phyloP scores from a whole-genome alignment of 495 filamentous ascomycete species.

The Pseudomonodictys pantanalensis region DNA sequence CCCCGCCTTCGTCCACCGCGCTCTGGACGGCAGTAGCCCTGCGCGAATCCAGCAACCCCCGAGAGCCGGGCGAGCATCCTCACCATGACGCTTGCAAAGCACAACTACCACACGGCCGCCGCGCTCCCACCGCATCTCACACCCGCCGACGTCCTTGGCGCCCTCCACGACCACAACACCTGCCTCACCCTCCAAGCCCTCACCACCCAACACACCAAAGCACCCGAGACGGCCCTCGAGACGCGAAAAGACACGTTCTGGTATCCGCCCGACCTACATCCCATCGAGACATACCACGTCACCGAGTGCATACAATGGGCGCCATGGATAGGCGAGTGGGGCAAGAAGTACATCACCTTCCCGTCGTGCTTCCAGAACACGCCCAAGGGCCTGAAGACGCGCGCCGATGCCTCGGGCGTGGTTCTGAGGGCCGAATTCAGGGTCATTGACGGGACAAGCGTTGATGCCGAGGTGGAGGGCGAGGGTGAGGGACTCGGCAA shows the following conservation, averaged over 20 bases:
- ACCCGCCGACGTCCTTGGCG: conserved; percentile 14
- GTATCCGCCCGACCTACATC: conserved; percentile 18
- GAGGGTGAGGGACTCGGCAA: conserved; percentile 28
- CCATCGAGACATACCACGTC: conserved; percentile 22
- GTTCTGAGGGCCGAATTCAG: conserved; percentile 23
- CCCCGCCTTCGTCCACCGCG: neutral
- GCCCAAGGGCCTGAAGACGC: conserved; percentile 17
- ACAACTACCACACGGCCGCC: conserved; percentile 22
- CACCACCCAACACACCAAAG: conserved; percentile 12
- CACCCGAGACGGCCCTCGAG: conserved; percentile 10
- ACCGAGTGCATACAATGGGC: conserved; percentile 17
- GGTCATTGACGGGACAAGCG: conserved; percentile 9
- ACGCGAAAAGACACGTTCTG: conserved; percentile 25
- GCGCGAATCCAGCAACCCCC: neutral
- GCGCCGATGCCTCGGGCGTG: conserved; percentile 24
- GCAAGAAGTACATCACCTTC: conserved; percentile 24
- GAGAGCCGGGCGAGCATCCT: neutral
- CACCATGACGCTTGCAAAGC: conserved; percentile 23
- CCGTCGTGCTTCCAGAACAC: conserved; percentile 26
- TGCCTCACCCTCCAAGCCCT: conserved; percentile 29
- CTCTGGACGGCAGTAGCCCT: neutral
- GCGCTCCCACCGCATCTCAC: conserved; percentile 18
- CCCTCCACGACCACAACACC: conserved; percentile 32
- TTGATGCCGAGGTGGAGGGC: conserved; percentile 21
- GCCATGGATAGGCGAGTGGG: conserved; percentile 31